Evolutionary conservation across 1,284 basidiomycete species (phyloP).

Genomic region (Pseudozyma tsukubaensis): DNA sequence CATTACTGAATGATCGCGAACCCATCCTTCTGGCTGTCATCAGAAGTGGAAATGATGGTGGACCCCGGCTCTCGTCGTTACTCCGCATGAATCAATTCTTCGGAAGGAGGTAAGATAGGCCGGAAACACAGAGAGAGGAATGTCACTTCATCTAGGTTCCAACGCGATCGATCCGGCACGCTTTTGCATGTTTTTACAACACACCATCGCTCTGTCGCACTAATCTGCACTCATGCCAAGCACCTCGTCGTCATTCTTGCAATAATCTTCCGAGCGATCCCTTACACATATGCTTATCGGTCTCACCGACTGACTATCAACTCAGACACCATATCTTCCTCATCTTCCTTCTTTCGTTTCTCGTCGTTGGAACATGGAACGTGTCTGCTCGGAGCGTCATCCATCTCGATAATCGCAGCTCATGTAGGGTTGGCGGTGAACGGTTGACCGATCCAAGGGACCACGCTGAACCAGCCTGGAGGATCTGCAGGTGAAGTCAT

Average conservation of each 20-base stretch:
- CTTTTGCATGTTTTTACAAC: neutral
- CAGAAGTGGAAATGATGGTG: no score
- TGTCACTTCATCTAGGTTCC: neutral
- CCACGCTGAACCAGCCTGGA: neutral
- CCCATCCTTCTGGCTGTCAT: no score
- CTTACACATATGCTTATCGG: neutral
- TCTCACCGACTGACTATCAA: neutral
- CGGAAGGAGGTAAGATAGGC: no score
- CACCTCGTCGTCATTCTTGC: neutral
- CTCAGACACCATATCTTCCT: neutral
- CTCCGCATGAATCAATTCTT: neutral
- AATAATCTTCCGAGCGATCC: neutral
- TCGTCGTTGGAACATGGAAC: no score
- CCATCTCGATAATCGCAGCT: no score
- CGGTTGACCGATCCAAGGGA: no score
- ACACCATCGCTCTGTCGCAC: neutral
- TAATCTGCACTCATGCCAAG: neutral
- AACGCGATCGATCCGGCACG: conserved; percentile 4
- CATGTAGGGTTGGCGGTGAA: no score
- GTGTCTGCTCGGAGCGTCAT: no score
- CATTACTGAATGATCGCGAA: no score
- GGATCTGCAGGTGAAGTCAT: conserved; percentile 27
- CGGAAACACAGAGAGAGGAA: neutral
- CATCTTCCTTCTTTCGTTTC: neutral
- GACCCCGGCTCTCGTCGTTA: no score